Evolutionary conservation across 225 moss, liverwort and hornwort genomes (phyloP), one percentile per base, ranked within the genome.

Genomic region (Rhytidiadelphus loreus): DNA sequence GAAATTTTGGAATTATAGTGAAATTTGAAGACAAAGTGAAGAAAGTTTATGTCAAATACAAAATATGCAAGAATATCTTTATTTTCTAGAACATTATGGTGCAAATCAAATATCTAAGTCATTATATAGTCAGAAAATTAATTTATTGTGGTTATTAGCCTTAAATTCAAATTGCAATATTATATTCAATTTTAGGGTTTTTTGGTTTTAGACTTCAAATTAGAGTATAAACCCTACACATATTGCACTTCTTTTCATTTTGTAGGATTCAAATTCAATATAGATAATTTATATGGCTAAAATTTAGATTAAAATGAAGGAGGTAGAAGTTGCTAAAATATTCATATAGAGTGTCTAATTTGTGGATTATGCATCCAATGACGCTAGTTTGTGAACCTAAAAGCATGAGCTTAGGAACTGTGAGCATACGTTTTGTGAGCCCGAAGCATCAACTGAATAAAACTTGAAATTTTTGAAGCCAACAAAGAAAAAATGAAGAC

Each of bases 191-290:
- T 33, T 32, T 13, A 13, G 3, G 5, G 5, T 13, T 23, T 23
- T 26, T 26, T 26, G 3, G 6, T n/a, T 32, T 25, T 56, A n/a
- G 17, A 57, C 12, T 12, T 56, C 8, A 79, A 17, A 25, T 26
- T 39, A 3, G 8, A 18, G 5, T 57, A 28, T 25, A 16, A 26
- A n/a, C 0, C 3, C 22, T 78, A n/a, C 3, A 56, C 1, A 13
- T 26, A n/a, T 26, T n/a, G 7, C 16, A n/a, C 1, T 26, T 78
- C 1, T 24, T n/a, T 26, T 16, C 7, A 56, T 24, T 37, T 37
- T 4, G 4, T n/a, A 11, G 3, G 25, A n/a, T 2, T 78, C 11
- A 78, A 55, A 77, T 16, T 55, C 20, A 75, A 75, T 17, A 17
- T 16, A 11, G 3, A 17, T 78, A 0, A 56, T 78, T 56, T n/a